These are phyloP conservation scores for Schwanniomyces sp. DNA, from an alignment of 805 yeast species.

Conservation along the genomic window DNA sequence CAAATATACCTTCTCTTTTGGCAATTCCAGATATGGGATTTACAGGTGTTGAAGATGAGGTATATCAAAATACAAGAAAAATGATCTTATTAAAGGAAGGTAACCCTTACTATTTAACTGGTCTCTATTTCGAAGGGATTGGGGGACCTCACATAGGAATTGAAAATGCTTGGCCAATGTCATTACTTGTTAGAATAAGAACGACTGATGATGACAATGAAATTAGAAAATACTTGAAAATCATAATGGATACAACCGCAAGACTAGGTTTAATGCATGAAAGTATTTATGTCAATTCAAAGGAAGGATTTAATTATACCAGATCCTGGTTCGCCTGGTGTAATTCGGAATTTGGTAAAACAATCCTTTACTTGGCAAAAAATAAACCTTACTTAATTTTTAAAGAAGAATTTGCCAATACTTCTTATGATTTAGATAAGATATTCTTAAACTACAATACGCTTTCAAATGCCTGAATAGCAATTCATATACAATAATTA, in stretches of 20 bases:
- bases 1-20: constrained; percentile 79
- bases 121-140: constrained; percentile 66
- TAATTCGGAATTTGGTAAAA: constrained; percentile 86
- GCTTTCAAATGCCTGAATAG: not conserved
- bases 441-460: constrained; percentile 9
- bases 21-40: constrained; percentile 82
- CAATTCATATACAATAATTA: constrained; percentile 1
- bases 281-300: constrained; percentile 63
- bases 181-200: constrained; percentile 69
- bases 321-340: constrained; percentile 96
- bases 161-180: constrained; percentile 88
- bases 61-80: constrained; percentile 75
- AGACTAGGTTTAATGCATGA: constrained; percentile 85
- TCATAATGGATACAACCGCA: constrained; percentile 61
- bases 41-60: constrained; percentile 45
- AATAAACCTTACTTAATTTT: constrained; percentile 74
- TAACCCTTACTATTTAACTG: constrained; percentile 75
- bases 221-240: constrained; percentile 48
- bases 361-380: constrained; percentile 72
- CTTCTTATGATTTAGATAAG: constrained; percentile 30
- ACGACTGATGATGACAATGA: constrained; percentile 74
- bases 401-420: constrained; percentile 34
- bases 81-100: constrained; percentile 71
- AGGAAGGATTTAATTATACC: constrained; percentile 52
- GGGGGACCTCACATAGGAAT: constrained; percentile 93